A percentile compares a stretch with the other conserved stretches of the same genome.
phyloP scores from a whole-genome alignment of 345 rosid species.

The Syzygium oleosum region DNA sequence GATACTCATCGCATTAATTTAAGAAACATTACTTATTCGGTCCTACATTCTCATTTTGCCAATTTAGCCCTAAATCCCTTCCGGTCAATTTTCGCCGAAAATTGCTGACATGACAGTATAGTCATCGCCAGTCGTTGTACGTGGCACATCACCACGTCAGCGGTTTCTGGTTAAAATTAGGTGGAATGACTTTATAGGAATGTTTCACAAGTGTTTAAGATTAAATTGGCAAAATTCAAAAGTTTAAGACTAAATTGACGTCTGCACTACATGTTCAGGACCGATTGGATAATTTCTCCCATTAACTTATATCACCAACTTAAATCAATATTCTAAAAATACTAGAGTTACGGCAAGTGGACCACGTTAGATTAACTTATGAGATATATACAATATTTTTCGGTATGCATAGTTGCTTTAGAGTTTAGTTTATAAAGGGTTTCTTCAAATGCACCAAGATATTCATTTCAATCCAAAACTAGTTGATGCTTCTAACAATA shows the following conservation, averaged over 20 bases:
- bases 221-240: background rate
- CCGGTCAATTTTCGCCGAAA: background rate
- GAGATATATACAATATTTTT: background rate
- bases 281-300: background rate
- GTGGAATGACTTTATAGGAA: too few species aligned
- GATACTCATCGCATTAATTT: background rate
- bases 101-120: fast-evolving
- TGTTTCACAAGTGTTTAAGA: background rate
- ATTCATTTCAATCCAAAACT: background rate
- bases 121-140: fast-evolving
- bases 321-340: background rate
- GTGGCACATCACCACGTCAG: background rate
- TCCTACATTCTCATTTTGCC: background rate
- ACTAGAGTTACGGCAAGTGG: background rate
- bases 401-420: background rate
- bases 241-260: background rate
- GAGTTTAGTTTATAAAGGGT: background rate
- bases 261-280: fast-evolving
- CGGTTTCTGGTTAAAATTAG: background rate
- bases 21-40: background rate
- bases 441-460: background rate
- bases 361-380: background rate
- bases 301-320: background rate
- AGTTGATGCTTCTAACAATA: background rate
- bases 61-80: background rate